A percentile compares a stretch with the other conserved stretches of the same genome.
phyloP scores from a whole-genome alignment of 192 early-diverging fungal genomes.

The Pilobolus umbonatus region DNA sequence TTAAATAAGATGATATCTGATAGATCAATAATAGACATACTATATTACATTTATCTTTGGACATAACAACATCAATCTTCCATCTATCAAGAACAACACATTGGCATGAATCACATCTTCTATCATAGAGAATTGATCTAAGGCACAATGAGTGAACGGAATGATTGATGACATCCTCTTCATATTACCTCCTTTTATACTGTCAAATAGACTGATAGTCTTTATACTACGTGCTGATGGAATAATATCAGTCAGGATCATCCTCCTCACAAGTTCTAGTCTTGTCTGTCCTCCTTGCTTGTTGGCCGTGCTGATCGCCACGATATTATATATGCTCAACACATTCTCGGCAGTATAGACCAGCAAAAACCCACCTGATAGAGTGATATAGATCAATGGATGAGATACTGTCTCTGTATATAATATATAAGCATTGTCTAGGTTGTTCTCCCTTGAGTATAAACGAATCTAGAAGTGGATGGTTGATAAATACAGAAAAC shows the following conservation, averaged over 20 bases:
- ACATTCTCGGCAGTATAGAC: conserved; percentile 58
- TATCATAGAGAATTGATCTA: conserved; percentile 30
- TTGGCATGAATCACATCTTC: conserved; percentile 47
- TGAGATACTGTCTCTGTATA: conserved; percentile 45
- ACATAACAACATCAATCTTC: conserved; percentile 60
- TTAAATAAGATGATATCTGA: not conserved
- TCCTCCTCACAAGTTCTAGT: conserved; percentile 44
- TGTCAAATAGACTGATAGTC: conserved; percentile 44
- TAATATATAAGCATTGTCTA: conserved; percentile 62
- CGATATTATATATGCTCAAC: conserved; percentile 48
- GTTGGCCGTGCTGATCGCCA: not conserved
- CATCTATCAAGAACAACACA: conserved; percentile 62
- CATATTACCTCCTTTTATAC: conserved; percentile 25
- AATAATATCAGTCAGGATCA: conserved; percentile 50
- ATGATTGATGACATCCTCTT: not conserved
- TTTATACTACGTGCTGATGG: conserved; percentile 42
- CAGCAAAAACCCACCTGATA: conserved; percentile 49
- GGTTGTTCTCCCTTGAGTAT: conserved; percentile 68
- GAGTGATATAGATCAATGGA: conserved; percentile 48
- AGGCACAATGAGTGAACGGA: too few species aligned
- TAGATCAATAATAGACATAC: not conserved
- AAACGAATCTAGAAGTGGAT: conserved; percentile 52
- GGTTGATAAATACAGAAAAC: not conserved
- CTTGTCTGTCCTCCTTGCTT: conserved; percentile 7
- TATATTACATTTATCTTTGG: conserved; percentile 44